These are phyloP conservation scores for Paecilomyces dactylethromorphus DNA, from an alignment of 2,329 filamentous ascomycete species.

Conservation along the genomic window DNA sequence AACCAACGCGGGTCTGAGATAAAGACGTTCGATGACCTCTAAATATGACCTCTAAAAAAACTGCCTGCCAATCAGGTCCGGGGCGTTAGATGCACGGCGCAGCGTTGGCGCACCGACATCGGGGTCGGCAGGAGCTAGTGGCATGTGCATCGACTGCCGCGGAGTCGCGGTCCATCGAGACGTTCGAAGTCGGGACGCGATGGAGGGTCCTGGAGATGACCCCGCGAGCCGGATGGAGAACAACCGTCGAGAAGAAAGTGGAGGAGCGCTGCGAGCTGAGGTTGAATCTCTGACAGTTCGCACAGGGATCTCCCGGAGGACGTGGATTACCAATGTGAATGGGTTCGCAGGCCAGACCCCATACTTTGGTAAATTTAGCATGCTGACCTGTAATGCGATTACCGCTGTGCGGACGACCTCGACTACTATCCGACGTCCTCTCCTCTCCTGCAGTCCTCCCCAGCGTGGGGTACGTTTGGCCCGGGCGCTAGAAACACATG, in stretches of 20 bases:
- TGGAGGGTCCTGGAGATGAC: neutral
- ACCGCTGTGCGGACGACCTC: neutral
- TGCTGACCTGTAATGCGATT: neutral
- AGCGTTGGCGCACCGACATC: conserved; percentile 21
- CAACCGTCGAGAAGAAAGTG: neutral
- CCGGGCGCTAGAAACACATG: neutral
- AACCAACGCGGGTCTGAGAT: conserved; percentile 12
- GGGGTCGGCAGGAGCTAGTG: conserved; percentile 8
- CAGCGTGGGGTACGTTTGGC: neutral
- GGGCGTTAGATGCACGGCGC: conserved; percentile 8
- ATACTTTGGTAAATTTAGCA: neutral
- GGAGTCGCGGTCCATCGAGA: neutral
- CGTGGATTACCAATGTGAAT: neutral
- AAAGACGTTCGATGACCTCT: conserved; percentile 19
- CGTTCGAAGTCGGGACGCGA: neutral
- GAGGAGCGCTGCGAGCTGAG: neutral
- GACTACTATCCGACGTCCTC: neutral
- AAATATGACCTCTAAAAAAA: conserved; percentile 18
- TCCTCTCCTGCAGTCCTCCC: neutral
- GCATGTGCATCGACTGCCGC: neutral
- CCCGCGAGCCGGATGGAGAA: neutral
- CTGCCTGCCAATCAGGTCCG: conserved; percentile 11
- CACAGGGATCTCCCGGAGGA: neutral
- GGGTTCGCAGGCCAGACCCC: neutral
- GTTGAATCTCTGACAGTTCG: neutral